These are phyloP conservation scores for Lithospermum erythrorhizon DNA, from an alignment of 257 asterid species.

Conservation along the genomic window DNA sequence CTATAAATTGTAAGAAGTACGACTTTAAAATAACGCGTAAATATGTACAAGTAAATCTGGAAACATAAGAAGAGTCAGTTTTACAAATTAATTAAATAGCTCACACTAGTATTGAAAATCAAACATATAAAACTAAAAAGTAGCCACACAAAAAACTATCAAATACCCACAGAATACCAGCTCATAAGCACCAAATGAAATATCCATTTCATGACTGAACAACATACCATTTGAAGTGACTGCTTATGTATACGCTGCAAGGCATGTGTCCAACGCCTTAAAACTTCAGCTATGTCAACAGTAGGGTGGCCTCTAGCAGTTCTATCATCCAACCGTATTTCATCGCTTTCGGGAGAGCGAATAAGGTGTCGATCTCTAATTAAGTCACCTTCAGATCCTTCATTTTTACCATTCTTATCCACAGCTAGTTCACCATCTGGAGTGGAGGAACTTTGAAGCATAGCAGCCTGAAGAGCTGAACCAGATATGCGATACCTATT, in stretches of 20 bases:
- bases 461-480: conserved; percentile 84
- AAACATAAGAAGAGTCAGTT: no score
- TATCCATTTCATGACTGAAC: conserved; percentile 8
- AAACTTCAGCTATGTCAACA: conserved; percentile 92
- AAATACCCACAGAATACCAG: neutral
- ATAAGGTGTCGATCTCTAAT: conserved; percentile 25
- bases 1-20: no score
- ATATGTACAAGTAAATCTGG: no score
- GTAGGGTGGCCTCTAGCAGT: conserved; percentile 73
- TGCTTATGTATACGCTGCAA: conserved; percentile 97
- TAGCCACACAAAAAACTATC: neutral
- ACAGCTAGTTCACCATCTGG: conserved; percentile 40
- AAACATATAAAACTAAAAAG: no score
- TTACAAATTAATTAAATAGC: no score
- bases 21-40: no score
- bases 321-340: conserved; percentile 54
- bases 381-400: conserved; percentile 33
- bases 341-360: conserved; percentile 41
- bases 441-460: conserved; percentile 72
- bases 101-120: neutral
- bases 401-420: conserved; percentile 44
- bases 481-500: conserved; percentile 97
- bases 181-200: neutral
- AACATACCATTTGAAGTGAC: conserved; percentile 74
- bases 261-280: conserved; percentile 98